A percentile compares a stretch with the other conserved stretches of the same genome.
Evolutionary conservation across 805 yeast genomes (phyloP).

Genomic region (Monosporozyma siamensis): DNA sequence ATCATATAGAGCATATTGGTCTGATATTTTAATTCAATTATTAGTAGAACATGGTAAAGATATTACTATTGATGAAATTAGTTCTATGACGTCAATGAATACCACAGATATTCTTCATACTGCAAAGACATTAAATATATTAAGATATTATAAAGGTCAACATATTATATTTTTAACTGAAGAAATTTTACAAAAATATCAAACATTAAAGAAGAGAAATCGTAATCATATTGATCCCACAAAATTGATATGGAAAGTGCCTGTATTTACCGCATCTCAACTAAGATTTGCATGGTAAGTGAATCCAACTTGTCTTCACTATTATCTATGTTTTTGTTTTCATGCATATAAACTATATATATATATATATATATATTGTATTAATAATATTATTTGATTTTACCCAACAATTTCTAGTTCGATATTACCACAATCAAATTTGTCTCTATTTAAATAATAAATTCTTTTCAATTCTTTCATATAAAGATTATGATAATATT

Average conservation of each 20-base stretch:
- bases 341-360: neutral
- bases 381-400: neutral
- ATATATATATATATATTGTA: neutral
- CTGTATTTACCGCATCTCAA: conserved; percentile 89
- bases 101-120: conserved; percentile 93
- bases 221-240: conserved; percentile 67
- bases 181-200: conserved; percentile 67
- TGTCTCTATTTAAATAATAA: conserved; percentile 56
- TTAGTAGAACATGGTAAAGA: conserved; percentile 58
- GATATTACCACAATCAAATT: conserved; percentile 30
- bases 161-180: conserved; percentile 83
- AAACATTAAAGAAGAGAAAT: conserved; percentile 58
- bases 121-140: conserved; percentile 78
- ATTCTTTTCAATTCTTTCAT: conserved; percentile 51
- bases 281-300: conserved; percentile 84
- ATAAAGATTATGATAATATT: conserved; percentile 65
- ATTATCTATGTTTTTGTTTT: no score
- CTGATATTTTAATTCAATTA: conserved; percentile 72
- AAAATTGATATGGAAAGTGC: conserved; percentile 84
- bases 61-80: conserved; percentile 83
- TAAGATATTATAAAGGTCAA: conserved; percentile 90
- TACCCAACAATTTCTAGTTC: conserved; percentile 24
- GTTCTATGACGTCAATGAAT: conserved; percentile 84
- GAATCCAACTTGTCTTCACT: no score
- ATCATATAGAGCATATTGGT: conserved; percentile 93